Conservation (phyloP, 495 filamentous ascomycete species). For the Poronia punctata region DNA sequence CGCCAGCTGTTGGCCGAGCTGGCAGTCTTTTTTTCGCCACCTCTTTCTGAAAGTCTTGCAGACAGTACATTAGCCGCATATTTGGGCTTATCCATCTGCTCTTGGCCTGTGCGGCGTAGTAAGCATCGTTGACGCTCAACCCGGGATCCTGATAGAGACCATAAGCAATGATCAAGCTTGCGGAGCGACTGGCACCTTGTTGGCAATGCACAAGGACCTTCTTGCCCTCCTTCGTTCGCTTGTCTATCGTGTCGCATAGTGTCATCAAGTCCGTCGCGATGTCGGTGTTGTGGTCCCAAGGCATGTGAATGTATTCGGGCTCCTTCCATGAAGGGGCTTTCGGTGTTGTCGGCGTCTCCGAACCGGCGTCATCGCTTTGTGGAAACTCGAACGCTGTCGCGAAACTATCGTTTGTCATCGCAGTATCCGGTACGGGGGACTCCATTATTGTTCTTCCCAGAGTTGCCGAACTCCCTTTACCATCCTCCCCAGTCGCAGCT, state of each 20-base stretch:
- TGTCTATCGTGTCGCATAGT: conserved; percentile 83
- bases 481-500: conserved; percentile 22
- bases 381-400: conserved; percentile 62
- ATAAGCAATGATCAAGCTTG: conserved; percentile 95
- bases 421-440: conserved; percentile 58
- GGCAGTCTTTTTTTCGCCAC: conserved; percentile 45
- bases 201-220: conserved; percentile 91
- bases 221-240: conserved; percentile 69
- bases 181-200: conserved; percentile 90
- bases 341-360: conserved; percentile 51
- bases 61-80: conserved; percentile 95
- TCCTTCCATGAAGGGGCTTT: conserved; percentile 44
- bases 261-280: conserved; percentile 78
- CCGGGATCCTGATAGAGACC: conserved; percentile 86
- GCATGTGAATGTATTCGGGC: conserved; percentile 93
- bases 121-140: conserved; percentile 86
- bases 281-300: conserved; percentile 97
- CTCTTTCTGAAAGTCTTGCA: conserved; percentile 83
- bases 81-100: conserved; percentile 97
- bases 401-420: conserved; percentile 61
- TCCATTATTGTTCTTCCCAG: conserved; percentile 26
- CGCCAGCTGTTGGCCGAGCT: conserved; percentile 36
- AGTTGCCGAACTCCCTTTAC: conserved; percentile 11
- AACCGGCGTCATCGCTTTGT: conserved; percentile 22
- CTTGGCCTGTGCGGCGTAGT: conserved; percentile 78